These are phyloP conservation scores for Nakaseomyces glabratus DNA, from an alignment of 1,139 yeast species.

Conservation along the genomic window DNA sequence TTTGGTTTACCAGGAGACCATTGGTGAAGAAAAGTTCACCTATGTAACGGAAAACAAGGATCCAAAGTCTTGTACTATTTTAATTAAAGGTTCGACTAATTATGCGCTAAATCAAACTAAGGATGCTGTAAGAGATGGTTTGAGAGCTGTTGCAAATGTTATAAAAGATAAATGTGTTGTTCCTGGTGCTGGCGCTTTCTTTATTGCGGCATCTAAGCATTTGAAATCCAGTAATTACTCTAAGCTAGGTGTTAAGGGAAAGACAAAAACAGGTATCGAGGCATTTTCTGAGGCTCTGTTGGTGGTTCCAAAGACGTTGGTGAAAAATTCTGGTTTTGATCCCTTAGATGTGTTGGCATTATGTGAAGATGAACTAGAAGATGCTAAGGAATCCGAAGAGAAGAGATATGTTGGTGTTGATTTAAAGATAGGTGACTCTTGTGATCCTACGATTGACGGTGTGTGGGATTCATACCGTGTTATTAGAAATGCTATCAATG, in stretches of 20 bases:
- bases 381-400: conserved; percentile 37
- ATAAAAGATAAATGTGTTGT: conserved; percentile 75
- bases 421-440: conserved; percentile 84
- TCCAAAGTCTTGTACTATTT: conserved; percentile 84
- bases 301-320: conserved; percentile 85
- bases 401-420: conserved; percentile 87
- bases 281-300: conserved; percentile 91
- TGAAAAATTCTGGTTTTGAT: conserved; percentile 90
- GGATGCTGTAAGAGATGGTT: conserved; percentile 95
- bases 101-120: conserved; percentile 86
- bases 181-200: conserved; percentile 98
- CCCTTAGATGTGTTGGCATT: conserved; percentile 80
- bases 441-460: conserved; percentile 92
- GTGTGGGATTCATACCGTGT: conserved; percentile 96
- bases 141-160: conserved; percentile 89
- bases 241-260: conserved; percentile 63
- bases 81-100: conserved; percentile 87
- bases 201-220: conserved; percentile 69
- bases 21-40: conserved; percentile 97
- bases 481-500: conserved; percentile 79
- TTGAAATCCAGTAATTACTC: conserved; percentile 42
- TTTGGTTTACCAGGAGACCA: conserved; percentile 78
- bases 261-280: conserved; percentile 78
- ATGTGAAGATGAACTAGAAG: conserved; percentile 77
- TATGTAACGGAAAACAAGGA: conserved; percentile 87